phyloP scores from a whole-genome alignment of 129 eudicot genomes.

The Erigeron canadensis region DNA sequence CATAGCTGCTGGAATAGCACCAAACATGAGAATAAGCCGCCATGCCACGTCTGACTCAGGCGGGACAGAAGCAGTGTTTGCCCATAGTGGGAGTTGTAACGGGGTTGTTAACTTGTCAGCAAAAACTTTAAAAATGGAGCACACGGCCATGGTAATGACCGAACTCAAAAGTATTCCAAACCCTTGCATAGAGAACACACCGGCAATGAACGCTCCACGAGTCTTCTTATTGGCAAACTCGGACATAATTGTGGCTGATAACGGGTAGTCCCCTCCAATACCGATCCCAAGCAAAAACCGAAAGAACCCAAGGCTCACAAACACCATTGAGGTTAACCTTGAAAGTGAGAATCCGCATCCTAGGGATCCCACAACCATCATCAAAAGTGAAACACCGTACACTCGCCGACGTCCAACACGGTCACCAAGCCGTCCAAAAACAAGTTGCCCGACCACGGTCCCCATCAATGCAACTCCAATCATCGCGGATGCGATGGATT shows the following conservation, averaged over 20 bases:
- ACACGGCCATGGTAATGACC: conserved; percentile 42
- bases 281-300: conserved; percentile 49
- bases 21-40: conserved; percentile 60
- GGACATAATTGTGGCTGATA: conserved; percentile 60
- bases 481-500: conserved; percentile 28
- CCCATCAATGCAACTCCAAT: conserved; percentile 40
- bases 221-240: conserved; percentile 56
- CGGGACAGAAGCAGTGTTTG: conserved; percentile 27
- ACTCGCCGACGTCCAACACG: conserved; percentile 38
- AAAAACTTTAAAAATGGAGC: conserved; percentile 32
- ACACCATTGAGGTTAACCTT: conserved; percentile 27
- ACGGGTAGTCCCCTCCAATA: conserved; percentile 54
- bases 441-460: conserved; percentile 43
- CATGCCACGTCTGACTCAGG: conserved; percentile 50
- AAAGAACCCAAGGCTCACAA: conserved; percentile 40
- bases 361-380: conserved; percentile 42
- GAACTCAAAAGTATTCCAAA: conserved; percentile 55
- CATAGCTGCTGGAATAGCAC: conserved; percentile 55
- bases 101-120: not conserved
- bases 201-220: conserved; percentile 54
- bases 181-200: conserved; percentile 68
- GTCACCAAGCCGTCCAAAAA: conserved; percentile 49
- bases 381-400: conserved; percentile 38
- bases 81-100: not conserved
- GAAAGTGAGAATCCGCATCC: conserved; percentile 51